Conservation (phyloP, 495 filamentous ascomycete genomes). For the Parmelia sp. region DNA sequence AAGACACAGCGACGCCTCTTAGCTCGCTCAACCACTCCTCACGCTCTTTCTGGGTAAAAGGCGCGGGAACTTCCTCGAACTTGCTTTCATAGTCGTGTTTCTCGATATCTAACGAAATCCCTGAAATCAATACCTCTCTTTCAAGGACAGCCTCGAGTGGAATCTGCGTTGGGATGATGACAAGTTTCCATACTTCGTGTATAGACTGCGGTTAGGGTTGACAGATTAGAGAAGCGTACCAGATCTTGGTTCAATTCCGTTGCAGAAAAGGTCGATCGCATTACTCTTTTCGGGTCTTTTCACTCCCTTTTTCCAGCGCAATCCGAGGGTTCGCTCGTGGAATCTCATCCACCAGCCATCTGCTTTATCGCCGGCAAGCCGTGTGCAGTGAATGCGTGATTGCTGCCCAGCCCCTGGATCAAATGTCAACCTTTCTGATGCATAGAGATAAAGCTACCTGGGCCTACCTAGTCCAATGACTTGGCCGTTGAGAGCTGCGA, state of each 20-base stretch:
- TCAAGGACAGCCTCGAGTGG: not conserved
- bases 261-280: constrained; percentile 65
- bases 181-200: too few species aligned
- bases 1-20: too few species aligned
- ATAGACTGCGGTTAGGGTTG: too few species aligned
- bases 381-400: constrained; percentile 95
- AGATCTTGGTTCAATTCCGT: constrained; percentile 71
- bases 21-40: too few species aligned
- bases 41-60: too few species aligned
- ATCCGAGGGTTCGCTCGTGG: constrained; percentile 80
- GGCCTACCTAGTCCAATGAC: constrained; percentile 46
- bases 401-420: constrained; percentile 81
- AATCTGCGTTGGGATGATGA: too few species aligned
- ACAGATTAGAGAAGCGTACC: constrained; percentile 39
- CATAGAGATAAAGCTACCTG: not conserved
- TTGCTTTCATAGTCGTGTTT: too few species aligned
- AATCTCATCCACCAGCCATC: constrained; percentile 99
- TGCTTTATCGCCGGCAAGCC: constrained; percentile 95
- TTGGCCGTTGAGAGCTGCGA: constrained; percentile 74
- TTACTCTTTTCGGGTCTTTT: constrained; percentile 98
- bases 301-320: constrained; percentile 95
- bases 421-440: not conserved
- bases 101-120: too few species aligned
- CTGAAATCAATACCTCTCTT: not conserved
- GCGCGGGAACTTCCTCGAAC: too few species aligned